Base-by-base conservation (phyloP, 768 basidiomycete genomes). In the Sporobolomyces pararoseus region DNA sequence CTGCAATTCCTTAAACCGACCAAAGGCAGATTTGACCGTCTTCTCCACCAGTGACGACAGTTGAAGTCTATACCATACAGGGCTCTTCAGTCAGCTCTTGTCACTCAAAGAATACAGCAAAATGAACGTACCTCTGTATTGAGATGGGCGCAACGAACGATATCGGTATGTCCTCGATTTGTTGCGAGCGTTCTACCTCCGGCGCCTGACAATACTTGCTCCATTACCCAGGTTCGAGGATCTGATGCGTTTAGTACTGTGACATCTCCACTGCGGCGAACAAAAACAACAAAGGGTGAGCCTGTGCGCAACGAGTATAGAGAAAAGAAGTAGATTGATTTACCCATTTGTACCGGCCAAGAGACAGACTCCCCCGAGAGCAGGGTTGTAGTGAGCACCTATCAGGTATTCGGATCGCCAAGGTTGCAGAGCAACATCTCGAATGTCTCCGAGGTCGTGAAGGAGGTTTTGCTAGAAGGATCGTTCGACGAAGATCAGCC, bases 351-450 rank as follows among this genome's bases (percentile, higher is more conserved):
- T 67, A 12, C 75, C 75, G 4, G 73, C 68, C 16, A 74, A 31
- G 52, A 76, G 35, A 51, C 68, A 69, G 12, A 76, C 46, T 0
- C 76, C 76, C n/a, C 55, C 63, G 1, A 70, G 55, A 13, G 72
- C 49, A 1, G 61, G 37, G 47, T 70, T 68, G 70, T 59, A 76
- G 34, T 73, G 50, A 1, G 64, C 64, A 7, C 60, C 69, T 55
- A 76, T 74, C 39, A 76, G 61, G 65, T 75, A 76, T 58, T 76
- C 71, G 7, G 74, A 73, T 21, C 74, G 69, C 74, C 74, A 76
- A 0, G 69, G 70, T 35, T 75, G 71, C 12, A 71, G 61, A 7
- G 65, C 69, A 14, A 76, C 71, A 32, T 76, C 76, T 0, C 76
- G 68, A 7, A 75, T 51, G 55, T 76, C 76, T n/a, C 76, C 76